These are phyloP conservation scores for Nothopassalora personata DNA, from an alignment of 2,329 filamentous ascomycete genomes.

Conservation along the genomic window DNA sequence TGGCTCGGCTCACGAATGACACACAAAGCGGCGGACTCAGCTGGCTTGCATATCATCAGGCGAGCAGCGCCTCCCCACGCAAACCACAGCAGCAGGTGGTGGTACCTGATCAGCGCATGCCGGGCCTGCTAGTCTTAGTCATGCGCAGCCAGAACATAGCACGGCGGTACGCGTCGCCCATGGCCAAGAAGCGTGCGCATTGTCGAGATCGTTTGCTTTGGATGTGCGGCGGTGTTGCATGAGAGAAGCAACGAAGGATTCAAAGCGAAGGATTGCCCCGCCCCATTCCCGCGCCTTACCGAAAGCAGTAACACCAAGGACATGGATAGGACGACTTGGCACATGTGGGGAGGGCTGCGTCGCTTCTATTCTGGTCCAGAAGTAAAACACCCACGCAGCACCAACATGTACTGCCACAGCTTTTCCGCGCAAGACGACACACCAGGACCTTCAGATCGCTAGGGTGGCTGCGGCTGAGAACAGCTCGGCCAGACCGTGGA, in stretches of 20 bases:
- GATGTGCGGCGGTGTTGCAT: neutral
- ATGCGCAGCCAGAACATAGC: neutral
- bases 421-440: neutral
- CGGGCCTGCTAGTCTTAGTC: neutral
- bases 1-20: constrained; percentile 1
- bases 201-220: neutral
- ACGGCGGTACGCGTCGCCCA: neutral
- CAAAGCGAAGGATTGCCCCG: neutral
- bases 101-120: neutral
- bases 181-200: neutral
- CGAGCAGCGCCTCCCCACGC: neutral
- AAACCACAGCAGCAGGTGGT: neutral
- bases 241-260: neutral
- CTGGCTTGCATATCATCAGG: constrained; percentile 2
- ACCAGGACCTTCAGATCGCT: neutral
- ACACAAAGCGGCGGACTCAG: neutral
- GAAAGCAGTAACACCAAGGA: neutral
- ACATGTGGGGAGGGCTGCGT: neutral
- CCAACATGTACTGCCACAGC: neutral
- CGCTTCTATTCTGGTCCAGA: neutral
- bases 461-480: neutral
- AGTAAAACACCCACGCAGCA: neutral
- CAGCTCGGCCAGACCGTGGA: neutral
- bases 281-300: neutral
- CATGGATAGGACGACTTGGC: neutral